Evolutionary conservation across 139 green algal genomes (phyloP).

Genomic region (Astrephomene gubernaculifera): DNA sequence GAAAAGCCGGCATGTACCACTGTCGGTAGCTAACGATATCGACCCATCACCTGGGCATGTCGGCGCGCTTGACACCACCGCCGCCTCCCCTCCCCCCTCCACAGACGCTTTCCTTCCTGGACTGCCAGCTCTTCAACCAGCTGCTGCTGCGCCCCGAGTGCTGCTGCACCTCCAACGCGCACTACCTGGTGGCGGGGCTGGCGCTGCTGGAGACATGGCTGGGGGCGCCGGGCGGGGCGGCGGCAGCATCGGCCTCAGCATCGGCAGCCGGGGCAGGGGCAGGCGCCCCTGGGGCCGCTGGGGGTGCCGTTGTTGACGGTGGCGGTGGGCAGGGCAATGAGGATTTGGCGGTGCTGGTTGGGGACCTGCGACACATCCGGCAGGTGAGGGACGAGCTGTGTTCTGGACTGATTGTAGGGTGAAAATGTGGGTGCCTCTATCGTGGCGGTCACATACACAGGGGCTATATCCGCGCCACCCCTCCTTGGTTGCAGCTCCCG

Average conservation of each 20-base stretch:
- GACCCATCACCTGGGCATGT: too few relatives aligned
- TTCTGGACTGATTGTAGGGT: too few relatives aligned
- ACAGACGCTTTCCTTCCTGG: constrained; percentile 94
- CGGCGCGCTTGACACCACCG: not conserved
- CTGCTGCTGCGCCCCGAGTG: constrained; percentile 96
- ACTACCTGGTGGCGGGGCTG: constrained; percentile 87
- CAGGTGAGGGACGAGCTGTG: constrained; percentile 46
- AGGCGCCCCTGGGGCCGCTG: not conserved
- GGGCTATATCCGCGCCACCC: too few relatives aligned
- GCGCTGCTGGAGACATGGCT: constrained; percentile 87
- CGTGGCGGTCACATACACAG: too few relatives aligned
- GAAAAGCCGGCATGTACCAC: too few relatives aligned
- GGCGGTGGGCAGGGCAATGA: not conserved
- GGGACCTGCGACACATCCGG: constrained; percentile 50
- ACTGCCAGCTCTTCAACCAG: constrained; percentile 97
- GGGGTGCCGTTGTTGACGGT: too few relatives aligned
- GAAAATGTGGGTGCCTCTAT: too few relatives aligned
- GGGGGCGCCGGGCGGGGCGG: constrained; percentile 45
- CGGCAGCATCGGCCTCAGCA: too few relatives aligned
- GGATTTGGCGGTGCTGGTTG: constrained; percentile 16
- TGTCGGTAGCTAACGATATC: too few relatives aligned
- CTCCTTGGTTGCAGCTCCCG: too few relatives aligned
- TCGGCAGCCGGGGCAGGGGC: too few relatives aligned
- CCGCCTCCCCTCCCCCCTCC: not conserved
- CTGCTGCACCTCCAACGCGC: constrained; percentile 96